These are phyloP conservation scores for Danielozyma ontarioensis DNA, from an alignment of 805 yeast species.

Conservation along the genomic window DNA sequence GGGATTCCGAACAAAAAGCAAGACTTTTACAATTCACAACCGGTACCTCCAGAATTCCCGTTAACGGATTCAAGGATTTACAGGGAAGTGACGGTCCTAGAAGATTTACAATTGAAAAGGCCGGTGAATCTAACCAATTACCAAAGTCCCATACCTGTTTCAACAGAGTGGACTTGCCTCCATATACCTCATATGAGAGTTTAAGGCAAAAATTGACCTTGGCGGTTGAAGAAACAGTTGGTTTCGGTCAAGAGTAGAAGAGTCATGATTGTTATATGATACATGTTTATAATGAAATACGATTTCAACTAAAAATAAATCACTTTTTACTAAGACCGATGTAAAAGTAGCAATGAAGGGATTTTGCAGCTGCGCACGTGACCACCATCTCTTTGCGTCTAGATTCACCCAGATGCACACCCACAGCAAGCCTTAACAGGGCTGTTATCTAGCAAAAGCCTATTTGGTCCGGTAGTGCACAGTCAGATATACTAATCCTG, in stretches of 20 bases:
- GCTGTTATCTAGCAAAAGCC: too few relatives aligned
- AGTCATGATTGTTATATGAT: too few relatives aligned
- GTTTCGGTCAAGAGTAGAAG: conserved; percentile 90
- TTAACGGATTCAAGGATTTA: conserved; percentile 95
- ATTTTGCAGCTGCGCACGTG: too few relatives aligned
- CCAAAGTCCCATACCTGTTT: conserved; percentile 99
- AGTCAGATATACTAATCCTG: too few relatives aligned
- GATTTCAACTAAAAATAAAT: too few relatives aligned
- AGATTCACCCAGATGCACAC: too few relatives aligned
- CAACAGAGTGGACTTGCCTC: conserved; percentile 97
- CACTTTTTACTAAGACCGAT: too few relatives aligned
- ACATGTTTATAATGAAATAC: too few relatives aligned
- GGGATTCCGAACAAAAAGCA: conserved; percentile 97
- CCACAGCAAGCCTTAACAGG: too few relatives aligned
- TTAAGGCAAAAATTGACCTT: conserved; percentile 85
- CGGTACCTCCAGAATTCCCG: conserved; percentile 98
- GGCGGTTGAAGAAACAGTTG: conserved; percentile 98
- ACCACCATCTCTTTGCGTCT: too few relatives aligned
- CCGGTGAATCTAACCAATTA: conserved; percentile 87
- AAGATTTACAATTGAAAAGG: conserved; percentile 96
- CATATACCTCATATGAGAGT: conserved; percentile 77
- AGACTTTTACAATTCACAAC: conserved; percentile 95
- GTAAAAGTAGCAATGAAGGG: too few relatives aligned
- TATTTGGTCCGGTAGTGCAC: too few relatives aligned
- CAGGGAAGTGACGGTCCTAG: conserved; percentile 99